Conservation (phyloP, 345 rosid genomes). For the Conringia planisiliqua region DNA sequence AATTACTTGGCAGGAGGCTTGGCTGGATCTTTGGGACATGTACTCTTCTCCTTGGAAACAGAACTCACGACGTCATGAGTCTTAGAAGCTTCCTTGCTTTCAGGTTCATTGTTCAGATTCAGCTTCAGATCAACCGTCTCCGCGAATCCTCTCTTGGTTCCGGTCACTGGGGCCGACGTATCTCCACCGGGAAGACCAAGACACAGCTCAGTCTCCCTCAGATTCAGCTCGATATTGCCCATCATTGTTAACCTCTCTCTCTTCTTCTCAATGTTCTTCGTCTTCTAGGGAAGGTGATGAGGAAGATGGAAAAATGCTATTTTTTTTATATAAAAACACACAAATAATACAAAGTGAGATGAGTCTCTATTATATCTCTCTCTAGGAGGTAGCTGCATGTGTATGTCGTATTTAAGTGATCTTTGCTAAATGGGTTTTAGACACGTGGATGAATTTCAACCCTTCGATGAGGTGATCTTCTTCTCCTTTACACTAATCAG, state of each 20-base stretch:
- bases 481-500: slow-evolving; percentile 1
- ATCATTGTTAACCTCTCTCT: slow-evolving; percentile 26
- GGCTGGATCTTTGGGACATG: slow-evolving; percentile 48
- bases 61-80: slow-evolving; percentile 18
- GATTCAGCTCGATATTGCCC: slow-evolving; percentile 38
- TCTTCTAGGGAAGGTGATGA: slow-evolving; percentile 25
- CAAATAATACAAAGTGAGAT: slow-evolving; percentile 30
- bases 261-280: slow-evolving; percentile 5
- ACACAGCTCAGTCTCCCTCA: slow-evolving; percentile 74
- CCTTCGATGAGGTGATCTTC: slow-evolving; percentile 19
- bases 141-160: slow-evolving; percentile 67
- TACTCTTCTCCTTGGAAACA: slow-evolving; percentile 22
- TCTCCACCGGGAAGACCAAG: slow-evolving; percentile 70
- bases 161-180: slow-evolving; percentile 26
- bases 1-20: slow-evolving; percentile 76
- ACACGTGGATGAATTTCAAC: slow-evolving; percentile 29
- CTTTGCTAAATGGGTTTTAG: slow-evolving; percentile 2
- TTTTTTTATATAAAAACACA: background rate
- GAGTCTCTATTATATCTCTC: slow-evolving; percentile 18
- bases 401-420: slow-evolving; percentile 33
- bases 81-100: slow-evolving; percentile 23
- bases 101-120: slow-evolving; percentile 46
- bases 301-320: slow-evolving; percentile 20
- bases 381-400: slow-evolving; percentile 36
- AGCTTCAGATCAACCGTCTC: slow-evolving; percentile 81